These are phyloP conservation scores for Cryptosporidium sp. DNA, from an alignment of 169 alveolate genomes.

Conservation along the genomic window DNA sequence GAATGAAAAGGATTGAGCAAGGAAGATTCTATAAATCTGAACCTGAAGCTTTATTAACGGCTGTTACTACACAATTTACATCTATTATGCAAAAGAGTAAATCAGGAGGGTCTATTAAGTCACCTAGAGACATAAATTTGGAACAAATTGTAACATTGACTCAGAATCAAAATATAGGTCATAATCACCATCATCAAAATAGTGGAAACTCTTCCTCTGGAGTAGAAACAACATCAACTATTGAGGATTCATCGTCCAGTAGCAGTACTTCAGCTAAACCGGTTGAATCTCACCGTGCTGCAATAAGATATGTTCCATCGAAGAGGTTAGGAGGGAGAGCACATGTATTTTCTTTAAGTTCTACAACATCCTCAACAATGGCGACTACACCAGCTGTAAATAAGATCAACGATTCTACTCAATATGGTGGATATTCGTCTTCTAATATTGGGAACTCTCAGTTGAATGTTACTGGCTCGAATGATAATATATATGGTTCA, in stretches of 20 bases:
- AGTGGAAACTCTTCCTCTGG: conserved; percentile 24
- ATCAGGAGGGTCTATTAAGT: conserved; percentile 16
- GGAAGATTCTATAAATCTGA: conserved; percentile 59
- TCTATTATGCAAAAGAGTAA: conserved; percentile 70
- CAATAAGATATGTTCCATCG: conserved; percentile 72
- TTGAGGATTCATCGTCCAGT: conserved; percentile 24
- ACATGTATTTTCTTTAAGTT: conserved; percentile 67
- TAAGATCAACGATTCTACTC: conserved; percentile 50
- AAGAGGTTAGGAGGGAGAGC: conserved; percentile 75
- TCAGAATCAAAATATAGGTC: conserved; percentile 36
- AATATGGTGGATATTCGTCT: conserved; percentile 30
- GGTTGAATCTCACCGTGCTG: conserved; percentile 66
- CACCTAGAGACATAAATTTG: conserved; percentile 29
- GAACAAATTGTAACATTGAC: conserved; percentile 28
- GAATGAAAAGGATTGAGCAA: conserved; percentile 59
- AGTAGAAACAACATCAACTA: conserved; percentile 33
- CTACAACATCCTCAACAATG: conserved; percentile 71
- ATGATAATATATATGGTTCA: conserved; percentile 13
- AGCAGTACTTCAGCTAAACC: conserved; percentile 30
- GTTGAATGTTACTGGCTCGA: conserved; percentile 2
- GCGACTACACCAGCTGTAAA: conserved; percentile 56
- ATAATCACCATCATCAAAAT: not conserved
- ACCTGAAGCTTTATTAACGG: conserved; percentile 66
- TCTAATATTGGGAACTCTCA: not conserved
- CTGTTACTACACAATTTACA: conserved; percentile 64